Base-by-base conservation (phyloP, 805 yeast species). In the Wickerhamiella kazuoi region DNA sequence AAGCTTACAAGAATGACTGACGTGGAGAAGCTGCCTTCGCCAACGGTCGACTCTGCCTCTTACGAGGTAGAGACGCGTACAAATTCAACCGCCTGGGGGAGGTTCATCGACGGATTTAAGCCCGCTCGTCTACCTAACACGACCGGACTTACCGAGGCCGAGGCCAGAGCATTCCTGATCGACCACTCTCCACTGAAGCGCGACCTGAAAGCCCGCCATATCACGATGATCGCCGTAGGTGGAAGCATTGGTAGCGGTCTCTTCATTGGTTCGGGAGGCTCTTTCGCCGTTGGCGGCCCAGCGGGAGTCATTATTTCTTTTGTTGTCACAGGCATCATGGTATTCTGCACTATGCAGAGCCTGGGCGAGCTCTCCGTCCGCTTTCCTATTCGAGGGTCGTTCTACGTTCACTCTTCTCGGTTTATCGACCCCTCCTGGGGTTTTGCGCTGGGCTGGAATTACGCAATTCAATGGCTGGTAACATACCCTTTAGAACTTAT, bases 161-260 rank as follows among this genome's bases (percentile, higher is more conserved):
- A 62, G 43, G 56, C 49, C 46, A 53, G 57, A 16, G 59, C 61
- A 28, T 48, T 55, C 21, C 57, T 59, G 26, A 49, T 69, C 2
- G 74, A 78, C 20, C 62, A 63, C 42, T 62, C 80, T 3, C 84
- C 80, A 2, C 61, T 78, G 44, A 61, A 69, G 26, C 55, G 73
- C 42, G 36, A 43, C n/a, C 52, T 59, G 34, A 59, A 57, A 43
- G 51, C 50, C n/a, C 52, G 64, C 14, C 64, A 59, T 44, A 40
- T 59, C 37, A 59, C 55, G 39, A 40, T 40, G 43, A 17, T 40
- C 50, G 83, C 93, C 30, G 65, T 82, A 40, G 90, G 90, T 42
- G 84, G 90, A 40, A 77, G 87, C 38, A 76, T 81, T 43, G 94
- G 94, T 52, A 76, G 90, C 23, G 79, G 79, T 48, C 57, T 74